A percentile compares a stretch with the other conserved stretches of the same genome.
Evolutionary conservation across 495 filamentous ascomycete species (phyloP).

Genomic region (Penicillium alfredii): DNA sequence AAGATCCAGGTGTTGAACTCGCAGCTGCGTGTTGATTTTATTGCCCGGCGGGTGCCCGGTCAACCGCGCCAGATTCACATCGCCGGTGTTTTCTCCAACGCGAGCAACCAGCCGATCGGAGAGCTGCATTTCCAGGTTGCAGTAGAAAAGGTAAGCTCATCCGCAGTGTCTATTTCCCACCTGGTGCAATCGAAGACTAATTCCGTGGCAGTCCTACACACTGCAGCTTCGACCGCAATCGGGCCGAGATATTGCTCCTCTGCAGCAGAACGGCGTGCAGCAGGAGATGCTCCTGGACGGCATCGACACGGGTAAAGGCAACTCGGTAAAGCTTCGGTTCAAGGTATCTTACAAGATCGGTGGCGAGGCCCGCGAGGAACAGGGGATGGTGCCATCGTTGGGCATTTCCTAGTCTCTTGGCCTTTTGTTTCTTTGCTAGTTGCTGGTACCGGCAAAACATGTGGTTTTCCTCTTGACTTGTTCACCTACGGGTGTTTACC

Average conservation of each 20-base stretch:
- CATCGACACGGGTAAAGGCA: constrained; percentile 63
- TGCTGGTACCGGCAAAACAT: too few relatives aligned
- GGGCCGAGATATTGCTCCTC: constrained; percentile 64
- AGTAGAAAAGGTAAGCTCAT: constrained; percentile 72
- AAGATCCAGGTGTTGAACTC: constrained; percentile 56
- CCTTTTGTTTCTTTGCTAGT: too few relatives aligned
- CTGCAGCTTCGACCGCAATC: constrained; percentile 80
- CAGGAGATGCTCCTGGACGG: constrained; percentile 78
- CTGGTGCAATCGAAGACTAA: background rate
- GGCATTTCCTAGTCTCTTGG: constrained; percentile 54
- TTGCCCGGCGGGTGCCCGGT: constrained; percentile 33
- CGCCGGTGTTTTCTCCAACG: constrained; percentile 69
- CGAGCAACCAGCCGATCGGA: constrained; percentile 58
- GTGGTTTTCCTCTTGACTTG: too few relatives aligned
- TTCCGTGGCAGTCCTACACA: constrained; percentile 53
- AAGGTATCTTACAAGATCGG: constrained; percentile 73
- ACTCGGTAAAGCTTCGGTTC: constrained; percentile 80
- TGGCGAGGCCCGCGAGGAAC: constrained; percentile 62
- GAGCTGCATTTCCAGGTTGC: constrained; percentile 89
- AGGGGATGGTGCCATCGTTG: constrained; percentile 83
- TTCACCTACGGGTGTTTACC: too few relatives aligned
- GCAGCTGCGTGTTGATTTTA: constrained; percentile 49
- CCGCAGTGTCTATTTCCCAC: background rate
- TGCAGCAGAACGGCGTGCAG: constrained; percentile 70
- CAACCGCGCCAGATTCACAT: constrained; percentile 48